Conservation (phyloP, 306 rosid species). For the Rubus parviflorus region DNA sequence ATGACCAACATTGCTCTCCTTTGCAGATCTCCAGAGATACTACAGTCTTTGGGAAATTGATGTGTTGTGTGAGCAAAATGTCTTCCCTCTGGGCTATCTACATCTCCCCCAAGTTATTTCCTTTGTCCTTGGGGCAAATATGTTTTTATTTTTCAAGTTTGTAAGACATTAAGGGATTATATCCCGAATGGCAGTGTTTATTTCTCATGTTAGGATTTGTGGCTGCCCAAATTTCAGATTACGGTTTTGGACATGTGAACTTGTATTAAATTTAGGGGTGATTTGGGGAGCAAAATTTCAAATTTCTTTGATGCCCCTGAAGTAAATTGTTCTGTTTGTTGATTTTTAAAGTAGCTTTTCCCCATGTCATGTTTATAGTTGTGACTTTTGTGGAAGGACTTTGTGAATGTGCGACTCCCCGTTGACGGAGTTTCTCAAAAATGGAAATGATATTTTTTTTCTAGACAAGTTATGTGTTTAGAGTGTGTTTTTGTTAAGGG, state of each 20-base stretch:
- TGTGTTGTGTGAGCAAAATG: constrained; percentile 57
- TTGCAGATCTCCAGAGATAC: constrained; percentile 82
- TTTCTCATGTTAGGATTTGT: background rate
- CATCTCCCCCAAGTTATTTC: constrained; percentile 22
- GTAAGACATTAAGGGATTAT: constrained; percentile 13
- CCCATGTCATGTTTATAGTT: no score
- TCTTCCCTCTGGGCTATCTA: constrained; percentile 6
- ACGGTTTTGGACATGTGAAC: background rate
- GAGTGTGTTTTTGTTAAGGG: no score
- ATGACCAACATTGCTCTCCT: constrained; percentile 15
- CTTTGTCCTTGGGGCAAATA: constrained; percentile 15
- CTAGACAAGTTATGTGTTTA: no score
- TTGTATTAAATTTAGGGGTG: background rate
- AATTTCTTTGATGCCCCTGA: background rate
- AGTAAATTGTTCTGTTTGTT: no score
- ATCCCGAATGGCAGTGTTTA: background rate
- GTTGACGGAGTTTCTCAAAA: no score
- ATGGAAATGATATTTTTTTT: no score
- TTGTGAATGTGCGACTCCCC: no score
- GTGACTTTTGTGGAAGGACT: no score
- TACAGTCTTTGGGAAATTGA: constrained; percentile 61
- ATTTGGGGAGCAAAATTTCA: background rate
- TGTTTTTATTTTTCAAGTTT: constrained; percentile 5
- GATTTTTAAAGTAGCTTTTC: no score
- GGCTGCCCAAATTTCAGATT: background rate